Evolutionary conservation across 164 flowering plant species (phyloP).

Genomic region (Tetracentron sinense): DNA sequence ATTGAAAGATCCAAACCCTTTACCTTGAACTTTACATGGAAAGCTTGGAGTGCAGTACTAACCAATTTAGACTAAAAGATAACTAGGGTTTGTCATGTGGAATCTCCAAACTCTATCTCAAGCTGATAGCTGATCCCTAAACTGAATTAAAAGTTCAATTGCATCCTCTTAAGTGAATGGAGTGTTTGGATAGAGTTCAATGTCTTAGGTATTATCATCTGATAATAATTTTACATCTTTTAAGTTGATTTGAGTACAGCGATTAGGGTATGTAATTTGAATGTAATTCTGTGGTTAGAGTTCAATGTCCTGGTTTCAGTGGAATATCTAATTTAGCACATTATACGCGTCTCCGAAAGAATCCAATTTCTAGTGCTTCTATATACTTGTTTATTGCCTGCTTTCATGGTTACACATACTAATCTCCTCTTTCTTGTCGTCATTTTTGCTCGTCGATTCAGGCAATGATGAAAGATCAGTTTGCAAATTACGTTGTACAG

Average conservation of each 20-base stretch:
- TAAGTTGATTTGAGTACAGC: background rate
- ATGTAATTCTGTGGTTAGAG: background rate
- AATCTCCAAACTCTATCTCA: too few species aligned
- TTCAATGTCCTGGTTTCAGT: background rate
- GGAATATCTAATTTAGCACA: too few species aligned
- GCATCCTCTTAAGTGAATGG: background rate
- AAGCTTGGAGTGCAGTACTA: too few species aligned
- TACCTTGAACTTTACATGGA: too few species aligned
- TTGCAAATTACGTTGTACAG: slow-evolving; percentile 93
- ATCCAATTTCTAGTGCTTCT: too few species aligned
- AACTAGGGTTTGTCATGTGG: too few species aligned
- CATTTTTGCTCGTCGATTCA: slow-evolving; percentile 21
- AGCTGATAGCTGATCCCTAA: too few species aligned
- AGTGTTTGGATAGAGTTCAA: background rate
- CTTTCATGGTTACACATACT: background rate
- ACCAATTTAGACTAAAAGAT: too few species aligned
- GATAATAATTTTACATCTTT: background rate
- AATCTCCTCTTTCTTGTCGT: background rate
- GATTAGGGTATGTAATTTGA: too few species aligned
- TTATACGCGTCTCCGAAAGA: too few species aligned
- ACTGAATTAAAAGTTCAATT: background rate
- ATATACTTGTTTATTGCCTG: background rate
- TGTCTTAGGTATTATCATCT: background rate
- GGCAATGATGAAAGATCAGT: slow-evolving; percentile 98
- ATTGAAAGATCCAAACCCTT: too few species aligned